Evolutionary conservation across 2,329 filamentous ascomycete genomes (phyloP), one percentile per base, ranked within the genome.

Genomic region (Botryotinia calthae): DNA sequence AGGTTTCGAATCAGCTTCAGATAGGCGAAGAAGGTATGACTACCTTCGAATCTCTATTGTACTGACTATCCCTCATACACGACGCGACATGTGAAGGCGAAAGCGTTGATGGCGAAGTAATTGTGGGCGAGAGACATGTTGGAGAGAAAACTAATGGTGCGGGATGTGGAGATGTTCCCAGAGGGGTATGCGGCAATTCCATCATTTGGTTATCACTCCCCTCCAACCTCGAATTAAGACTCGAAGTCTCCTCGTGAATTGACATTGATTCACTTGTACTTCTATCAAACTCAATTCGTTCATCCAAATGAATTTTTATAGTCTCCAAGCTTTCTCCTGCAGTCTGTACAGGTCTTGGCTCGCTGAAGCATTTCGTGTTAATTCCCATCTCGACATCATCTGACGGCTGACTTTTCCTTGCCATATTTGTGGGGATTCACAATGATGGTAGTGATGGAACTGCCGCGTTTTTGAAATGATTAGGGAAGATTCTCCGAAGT

Each of bases 61-160:
- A 63, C 25, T 63, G 61, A n/a, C 61, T 63, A 4, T 63, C 61
- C 18, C 61, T 42, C 61, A 63, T 63, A 44, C 37, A 63, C 16
- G 40, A 63, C 1, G 37, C 61, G 37, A 63, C 61, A 63, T 63
- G 61, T 9, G 61, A 63, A 42, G 37, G 61, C 16, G 61, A 63
- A 42, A 44, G 61, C 1, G 61, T 28, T 28, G 61, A 28, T 5
- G 61, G 61, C 61, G 61, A 42, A 28, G 14, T 8, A 40, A 42
- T 20, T 10, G 37, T 63, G 22, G 16, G 37, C 25, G 61, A 20
- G 61, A 63, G 37, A 42, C 37, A 28, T 63, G 14, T 44, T 44
- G 37, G 25, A 40, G 37, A 28, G 18, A 63, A 63, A 12, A 63
- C 61, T n/a, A 63, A 63, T 44, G 37, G 37, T 28, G 40, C 25